Percentiles rank a stretch among this genome's conserved stretches.
These are phyloP conservation scores for Mycena rebaudengoi DNA, from an alignment of 768 basidiomycete species.

Conservation along the genomic window DNA sequence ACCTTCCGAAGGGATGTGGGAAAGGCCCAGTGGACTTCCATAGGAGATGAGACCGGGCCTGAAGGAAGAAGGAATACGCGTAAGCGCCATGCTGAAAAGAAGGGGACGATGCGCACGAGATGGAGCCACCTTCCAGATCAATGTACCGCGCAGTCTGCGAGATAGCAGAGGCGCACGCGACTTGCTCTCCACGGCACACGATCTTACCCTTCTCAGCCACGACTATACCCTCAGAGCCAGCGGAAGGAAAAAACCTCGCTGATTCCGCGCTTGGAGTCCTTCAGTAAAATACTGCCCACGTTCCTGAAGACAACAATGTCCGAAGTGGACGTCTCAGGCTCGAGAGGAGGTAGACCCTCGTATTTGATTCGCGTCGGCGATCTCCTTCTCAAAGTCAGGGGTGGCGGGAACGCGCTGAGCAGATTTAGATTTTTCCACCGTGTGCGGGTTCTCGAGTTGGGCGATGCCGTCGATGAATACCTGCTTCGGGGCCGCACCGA, in stretches of 20 bases:
- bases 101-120: not conserved
- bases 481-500: slow-evolving; percentile 83
- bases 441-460: slow-evolving; percentile 55
- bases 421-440: slow-evolving; percentile 51
- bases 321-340: not conserved
- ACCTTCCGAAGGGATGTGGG: too few species aligned
- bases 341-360: slow-evolving; percentile 72
- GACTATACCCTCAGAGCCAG: not conserved
- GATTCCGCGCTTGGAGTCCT: not conserved
- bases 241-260: slow-evolving; percentile 9
- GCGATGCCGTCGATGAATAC: slow-evolving; percentile 87
- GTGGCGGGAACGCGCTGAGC: slow-evolving; percentile 60
- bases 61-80: not conserved
- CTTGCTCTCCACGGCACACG: slow-evolving; percentile 8
- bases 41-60: slow-evolving; percentile 22
- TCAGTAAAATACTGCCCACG: slow-evolving; percentile 20
- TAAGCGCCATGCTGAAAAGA: too few species aligned
- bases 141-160: not conserved
- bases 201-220: slow-evolving; percentile 14
- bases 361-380: slow-evolving; percentile 63
- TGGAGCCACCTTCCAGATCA: slow-evolving; percentile 23
- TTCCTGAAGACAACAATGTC: slow-evolving; percentile 21
- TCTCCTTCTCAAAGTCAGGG: slow-evolving; percentile 72
- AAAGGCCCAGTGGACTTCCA: slow-evolving; percentile 27
- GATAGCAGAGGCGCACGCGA: not conserved